A percentile compares a stretch with the other conserved stretches of the same genome.
Conservation (phyloP, 2,329 filamentous ascomycete species). For the Fonsecaea erecta region DNA sequence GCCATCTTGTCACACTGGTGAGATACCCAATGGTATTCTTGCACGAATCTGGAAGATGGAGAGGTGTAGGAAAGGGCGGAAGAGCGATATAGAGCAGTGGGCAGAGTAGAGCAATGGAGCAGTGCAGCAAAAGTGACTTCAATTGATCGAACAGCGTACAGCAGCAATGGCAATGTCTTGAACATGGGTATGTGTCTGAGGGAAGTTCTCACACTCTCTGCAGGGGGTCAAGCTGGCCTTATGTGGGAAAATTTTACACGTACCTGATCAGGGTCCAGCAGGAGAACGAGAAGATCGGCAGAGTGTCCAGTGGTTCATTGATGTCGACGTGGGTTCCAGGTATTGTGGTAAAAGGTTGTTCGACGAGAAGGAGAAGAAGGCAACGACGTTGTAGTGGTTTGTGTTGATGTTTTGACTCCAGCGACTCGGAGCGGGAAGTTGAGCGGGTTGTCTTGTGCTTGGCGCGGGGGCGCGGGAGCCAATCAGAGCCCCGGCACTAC, state of each 20-base stretch:
- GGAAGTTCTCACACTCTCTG: not conserved
- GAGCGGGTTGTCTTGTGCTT: not conserved
- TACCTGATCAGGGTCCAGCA: slow-evolving; percentile 3
- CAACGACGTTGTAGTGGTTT: not conserved
- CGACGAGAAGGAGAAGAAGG: not conserved
- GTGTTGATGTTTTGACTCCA: slow-evolving; percentile 18
- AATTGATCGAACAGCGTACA: not conserved
- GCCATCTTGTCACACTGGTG: slow-evolving; percentile 10
- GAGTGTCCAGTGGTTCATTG: slow-evolving; percentile 1
- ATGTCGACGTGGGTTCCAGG: slow-evolving; percentile 2
- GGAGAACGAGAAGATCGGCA: not conserved
- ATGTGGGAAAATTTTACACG: slow-evolving; percentile 1
- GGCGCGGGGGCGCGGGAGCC: not conserved
- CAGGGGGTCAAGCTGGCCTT: not conserved
- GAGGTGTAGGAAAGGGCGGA: not conserved
- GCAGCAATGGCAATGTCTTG: slow-evolving; percentile 5
- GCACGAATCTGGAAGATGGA: not conserved
- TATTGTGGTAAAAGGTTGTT: slow-evolving; percentile 6
- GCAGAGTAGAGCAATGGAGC: not conserved
- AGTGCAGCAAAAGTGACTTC: not conserved
- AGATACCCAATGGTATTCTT: slow-evolving; percentile 13
- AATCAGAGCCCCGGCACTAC: not conserved
- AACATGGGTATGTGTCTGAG: slow-evolving; percentile 2
- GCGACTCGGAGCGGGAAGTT: slow-evolving; percentile 4
- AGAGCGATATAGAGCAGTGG: slow-evolving; percentile 3